Percentiles rank a stretch among this genome's conserved stretches.
Conservation (phyloP, 2,329 filamentous ascomycete genomes). For the Diaporthe amygdali region DNA sequence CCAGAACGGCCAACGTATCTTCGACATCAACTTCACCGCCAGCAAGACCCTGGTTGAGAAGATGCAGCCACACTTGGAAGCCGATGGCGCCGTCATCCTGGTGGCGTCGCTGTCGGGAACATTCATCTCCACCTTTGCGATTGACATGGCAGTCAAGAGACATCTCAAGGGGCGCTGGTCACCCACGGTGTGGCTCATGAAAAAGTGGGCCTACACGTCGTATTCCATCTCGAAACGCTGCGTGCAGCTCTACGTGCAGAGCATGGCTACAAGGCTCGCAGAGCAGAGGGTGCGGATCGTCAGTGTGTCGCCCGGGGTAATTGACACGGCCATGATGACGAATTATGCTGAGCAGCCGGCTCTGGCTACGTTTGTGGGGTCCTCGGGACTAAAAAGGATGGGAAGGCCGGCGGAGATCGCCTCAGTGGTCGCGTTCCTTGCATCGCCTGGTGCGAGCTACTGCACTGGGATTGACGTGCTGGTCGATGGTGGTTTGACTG, state of each 20-base stretch:
- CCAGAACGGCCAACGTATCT: not conserved
- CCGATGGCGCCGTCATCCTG: not conserved
- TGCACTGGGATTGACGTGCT: constrained; percentile 1
- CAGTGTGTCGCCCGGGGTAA: constrained; percentile 10
- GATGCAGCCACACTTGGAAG: not conserved
- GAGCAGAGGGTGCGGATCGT: constrained; percentile 2
- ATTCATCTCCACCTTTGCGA: not conserved
- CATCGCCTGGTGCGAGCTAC: constrained; percentile 12
- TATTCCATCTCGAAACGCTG: not conserved
- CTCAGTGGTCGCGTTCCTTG: constrained; percentile 6
- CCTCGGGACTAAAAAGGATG: not conserved
- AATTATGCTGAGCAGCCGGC: not conserved
- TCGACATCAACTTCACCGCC: constrained; percentile 13
- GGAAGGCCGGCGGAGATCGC: constrained; percentile 7
- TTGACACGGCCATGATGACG: constrained; percentile 1
- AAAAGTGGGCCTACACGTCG: constrained; percentile 1
- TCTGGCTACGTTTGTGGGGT: not conserved
- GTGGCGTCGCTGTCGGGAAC: not conserved
- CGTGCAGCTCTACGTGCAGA: constrained; percentile 1
- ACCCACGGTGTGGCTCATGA: constrained; percentile 2
- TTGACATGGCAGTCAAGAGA: not conserved
- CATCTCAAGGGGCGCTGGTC: not conserved
- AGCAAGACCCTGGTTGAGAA: not conserved
- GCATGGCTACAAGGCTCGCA: not conserved
- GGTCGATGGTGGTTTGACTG: not conserved